Base-by-base conservation (phyloP, 2,329 filamentous ascomycete genomes). In the Huntiella moniliformis region DNA sequence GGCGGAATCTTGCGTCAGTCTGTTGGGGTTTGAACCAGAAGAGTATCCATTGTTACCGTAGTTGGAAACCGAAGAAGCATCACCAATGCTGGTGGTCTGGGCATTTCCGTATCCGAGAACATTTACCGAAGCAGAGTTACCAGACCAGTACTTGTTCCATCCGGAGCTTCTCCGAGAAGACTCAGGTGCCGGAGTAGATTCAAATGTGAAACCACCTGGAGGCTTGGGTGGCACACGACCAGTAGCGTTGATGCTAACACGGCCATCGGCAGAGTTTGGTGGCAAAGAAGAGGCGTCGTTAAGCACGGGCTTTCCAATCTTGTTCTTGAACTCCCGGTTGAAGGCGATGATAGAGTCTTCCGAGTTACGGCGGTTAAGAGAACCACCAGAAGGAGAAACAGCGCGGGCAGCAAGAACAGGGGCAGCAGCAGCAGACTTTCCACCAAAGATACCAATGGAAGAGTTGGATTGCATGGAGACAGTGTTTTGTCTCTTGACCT, bases 81-180 rank as follows among this genome's bases (percentile, higher is more conserved):
- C 63, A 0, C 73, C 78, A 32, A 62, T 60, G 5, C 12, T 16
- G 5, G 34, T 7, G 6, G 12, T 5, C 51, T 69, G 59, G 56
- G 67, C 63, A 33, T 63, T 56, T 11, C 71, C 73, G 44, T 77
- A 71, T 11, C 74, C 76, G 5, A 82, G 64, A 17, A 79, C 71
- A 54, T 79, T 78, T 47, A 79, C 61, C 5, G 77, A 71, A n/a
- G 36, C 46, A 52, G 78, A 81, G 45, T 79, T 80, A 43, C 78
- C 79, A 11, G 79, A 82, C 72, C 81, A 85, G 60, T 84, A 85
- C 45, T 74, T 66, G 58, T 82, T 83, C 80, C 80, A 85, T 41
- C 79, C 79, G 3, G 79, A 83, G 54, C 77, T 82, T 55, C 74
- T 68, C 46, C 75, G 67, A 57, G 50, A 55, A 58, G 51, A 57